These are phyloP conservation scores for Gliomastix tumulicola DNA, from an alignment of 2,329 filamentous ascomycete species.

Conservation along the genomic window DNA sequence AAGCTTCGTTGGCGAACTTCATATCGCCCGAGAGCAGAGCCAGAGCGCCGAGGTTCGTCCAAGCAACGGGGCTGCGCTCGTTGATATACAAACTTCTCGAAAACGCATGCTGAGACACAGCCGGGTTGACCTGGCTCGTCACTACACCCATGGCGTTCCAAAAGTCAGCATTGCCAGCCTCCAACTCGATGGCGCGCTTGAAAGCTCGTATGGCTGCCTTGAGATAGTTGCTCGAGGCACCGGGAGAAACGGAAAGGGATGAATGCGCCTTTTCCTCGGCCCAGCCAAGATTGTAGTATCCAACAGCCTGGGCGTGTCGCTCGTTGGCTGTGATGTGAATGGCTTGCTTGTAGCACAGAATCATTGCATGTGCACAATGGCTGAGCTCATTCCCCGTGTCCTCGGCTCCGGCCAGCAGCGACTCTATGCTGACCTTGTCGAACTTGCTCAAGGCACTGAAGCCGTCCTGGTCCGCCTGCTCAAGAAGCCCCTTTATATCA, in stretches of 20 bases:
- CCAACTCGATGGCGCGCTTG: conserved; percentile 91
- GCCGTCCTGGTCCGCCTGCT: conserved; percentile 40
- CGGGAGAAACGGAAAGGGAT: conserved; percentile 46
- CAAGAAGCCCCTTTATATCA: conserved; percentile 51
- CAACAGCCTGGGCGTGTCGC: conserved; percentile 83
- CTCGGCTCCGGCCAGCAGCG: conserved; percentile 29
- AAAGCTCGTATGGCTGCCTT: conserved; percentile 83
- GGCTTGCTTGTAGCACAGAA: conserved; percentile 83
- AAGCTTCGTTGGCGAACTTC: conserved; percentile 82
- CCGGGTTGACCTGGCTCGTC: conserved; percentile 77
- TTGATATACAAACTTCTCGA: conserved; percentile 89
- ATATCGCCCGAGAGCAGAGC: conserved; percentile 79
- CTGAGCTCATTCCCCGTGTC: conserved; percentile 40
- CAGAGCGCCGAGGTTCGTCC: conserved; percentile 86
- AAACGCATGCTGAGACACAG: conserved; percentile 88
- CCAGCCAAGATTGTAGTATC: conserved; percentile 96
- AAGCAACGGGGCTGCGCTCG: conserved; percentile 75
- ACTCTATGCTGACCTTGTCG: conserved; percentile 51
- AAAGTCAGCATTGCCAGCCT: conserved; percentile 90
- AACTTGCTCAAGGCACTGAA: conserved; percentile 61
- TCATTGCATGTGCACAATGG: conserved; percentile 60
- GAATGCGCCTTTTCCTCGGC: conserved; percentile 77
- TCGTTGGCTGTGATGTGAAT: conserved; percentile 68
- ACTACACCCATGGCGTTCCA: conserved; percentile 95
- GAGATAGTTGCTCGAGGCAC: conserved; percentile 60